These are phyloP conservation scores for Stagonosporopsis vannaccii DNA, from an alignment of 2,329 filamentous ascomycete genomes.

Conservation along the genomic window DNA sequence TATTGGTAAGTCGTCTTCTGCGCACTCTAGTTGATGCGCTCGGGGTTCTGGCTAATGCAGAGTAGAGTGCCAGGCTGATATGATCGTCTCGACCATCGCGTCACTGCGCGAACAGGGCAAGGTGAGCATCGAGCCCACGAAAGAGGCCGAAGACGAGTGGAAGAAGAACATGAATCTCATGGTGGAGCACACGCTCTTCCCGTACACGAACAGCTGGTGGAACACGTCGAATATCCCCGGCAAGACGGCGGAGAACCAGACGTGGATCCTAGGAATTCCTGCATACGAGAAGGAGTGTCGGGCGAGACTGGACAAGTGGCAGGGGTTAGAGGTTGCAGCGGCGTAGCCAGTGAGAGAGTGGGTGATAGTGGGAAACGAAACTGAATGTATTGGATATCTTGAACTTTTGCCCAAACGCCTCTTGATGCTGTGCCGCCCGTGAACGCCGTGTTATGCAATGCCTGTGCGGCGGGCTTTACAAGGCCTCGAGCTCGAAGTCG, in stretches of 20 bases:
- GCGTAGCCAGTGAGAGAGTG: not conserved
- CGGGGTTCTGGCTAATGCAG: not conserved
- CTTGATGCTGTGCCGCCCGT: conserved; percentile 22
- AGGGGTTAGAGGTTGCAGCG: conserved; percentile 33
- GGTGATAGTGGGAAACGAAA: not conserved
- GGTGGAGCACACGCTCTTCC: conserved; percentile 44
- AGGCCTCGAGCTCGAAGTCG: conserved; percentile 78
- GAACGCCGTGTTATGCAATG: conserved; percentile 32
- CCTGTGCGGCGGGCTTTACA: conserved; percentile 18
- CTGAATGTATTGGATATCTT: conserved; percentile 22
- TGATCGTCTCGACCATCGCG: conserved; percentile 49
- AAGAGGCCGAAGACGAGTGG: conserved; percentile 52
- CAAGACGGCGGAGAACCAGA: conserved; percentile 52
- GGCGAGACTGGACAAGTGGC: conserved; percentile 28
- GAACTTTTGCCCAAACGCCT: conserved; percentile 23
- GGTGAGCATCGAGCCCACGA: conserved; percentile 46
- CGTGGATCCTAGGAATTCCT: conserved; percentile 46
- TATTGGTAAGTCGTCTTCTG: conserved; percentile 28
- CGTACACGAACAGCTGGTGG: conserved; percentile 52
- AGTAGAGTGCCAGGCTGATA: conserved; percentile 49
- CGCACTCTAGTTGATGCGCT: not conserved
- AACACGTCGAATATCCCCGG: conserved; percentile 52
- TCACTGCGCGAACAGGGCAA: conserved; percentile 38
- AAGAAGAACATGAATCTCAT: conserved; percentile 45
- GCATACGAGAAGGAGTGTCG: conserved; percentile 29